Evolutionary conservation across 164 flowering plant species (phyloP).

Genomic region (Chimonanthus praecox): DNA sequence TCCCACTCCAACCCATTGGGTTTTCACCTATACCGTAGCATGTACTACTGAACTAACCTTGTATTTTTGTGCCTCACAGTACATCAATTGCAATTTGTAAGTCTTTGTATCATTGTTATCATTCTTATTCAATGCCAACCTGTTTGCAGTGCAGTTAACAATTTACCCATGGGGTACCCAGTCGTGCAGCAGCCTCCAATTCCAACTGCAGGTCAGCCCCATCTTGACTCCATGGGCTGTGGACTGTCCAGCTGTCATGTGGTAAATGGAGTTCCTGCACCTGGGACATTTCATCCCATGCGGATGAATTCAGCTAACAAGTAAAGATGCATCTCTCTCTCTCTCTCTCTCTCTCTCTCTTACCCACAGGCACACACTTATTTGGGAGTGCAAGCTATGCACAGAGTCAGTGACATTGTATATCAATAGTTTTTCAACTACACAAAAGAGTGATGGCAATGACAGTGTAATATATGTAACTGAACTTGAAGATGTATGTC

Average conservation of each 20-base stretch:
- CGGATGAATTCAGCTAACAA: slow-evolving; percentile 76
- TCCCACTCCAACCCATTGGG: too few relatives aligned
- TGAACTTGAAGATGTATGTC: too few relatives aligned
- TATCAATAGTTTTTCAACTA: too few relatives aligned
- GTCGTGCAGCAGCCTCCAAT: slow-evolving; percentile 75
- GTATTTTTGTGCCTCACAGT: too few relatives aligned
- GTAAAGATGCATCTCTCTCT: slow-evolving; percentile 27
- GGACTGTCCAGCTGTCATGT: slow-evolving; percentile 81
- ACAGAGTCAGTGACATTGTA: too few relatives aligned
- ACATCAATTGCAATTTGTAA: background rate
- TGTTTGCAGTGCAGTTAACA: slow-evolving; percentile 84
- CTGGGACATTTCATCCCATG: slow-evolving; percentile 71
- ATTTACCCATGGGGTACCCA: slow-evolving; percentile 93
- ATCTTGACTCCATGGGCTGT: slow-evolving; percentile 74
- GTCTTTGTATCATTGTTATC: slow-evolving; percentile 4
- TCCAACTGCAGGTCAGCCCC: slow-evolving; percentile 78
- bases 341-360: too few relatives aligned
- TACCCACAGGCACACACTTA: too few relatives aligned
- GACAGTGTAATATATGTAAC: too few relatives aligned
- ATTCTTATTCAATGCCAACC: slow-evolving; percentile 34
- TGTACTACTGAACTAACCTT: too few relatives aligned
- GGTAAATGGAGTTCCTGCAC: slow-evolving; percentile 97
- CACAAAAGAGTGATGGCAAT: too few relatives aligned
- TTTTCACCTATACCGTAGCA: too few relatives aligned
- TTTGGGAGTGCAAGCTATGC: too few relatives aligned